These are phyloP conservation scores for Wallemia ichthyophaga DNA, from an alignment of 1,284 basidiomycete genomes.

Conservation along the genomic window DNA sequence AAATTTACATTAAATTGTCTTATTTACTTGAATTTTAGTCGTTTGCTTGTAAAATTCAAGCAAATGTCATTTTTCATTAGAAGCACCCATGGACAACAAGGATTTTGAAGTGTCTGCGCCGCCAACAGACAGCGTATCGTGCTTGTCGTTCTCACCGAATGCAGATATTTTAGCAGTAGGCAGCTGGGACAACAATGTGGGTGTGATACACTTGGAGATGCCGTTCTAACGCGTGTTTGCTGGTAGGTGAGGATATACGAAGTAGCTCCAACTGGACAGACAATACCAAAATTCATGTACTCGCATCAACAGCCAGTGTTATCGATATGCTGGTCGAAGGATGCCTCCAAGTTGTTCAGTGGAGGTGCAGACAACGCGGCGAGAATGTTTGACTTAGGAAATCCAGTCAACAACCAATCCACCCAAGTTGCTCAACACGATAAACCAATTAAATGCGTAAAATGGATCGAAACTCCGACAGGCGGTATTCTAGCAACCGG, in stretches of 20 bases:
- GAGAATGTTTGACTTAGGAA: slow-evolving; percentile 46
- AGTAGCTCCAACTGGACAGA: slow-evolving; percentile 21
- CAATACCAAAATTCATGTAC: slow-evolving; percentile 51
- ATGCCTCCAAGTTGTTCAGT: slow-evolving; percentile 50
- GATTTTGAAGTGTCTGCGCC: slow-evolving; percentile 45
- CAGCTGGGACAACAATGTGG: slow-evolving; percentile 47
- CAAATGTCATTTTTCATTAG: too few species aligned
- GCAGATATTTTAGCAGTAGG: slow-evolving; percentile 42
- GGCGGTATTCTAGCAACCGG: slow-evolving; percentile 48
- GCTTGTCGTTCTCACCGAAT: slow-evolving; percentile 29
- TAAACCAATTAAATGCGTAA: slow-evolving; percentile 42
- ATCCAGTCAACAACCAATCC: slow-evolving; percentile 25
- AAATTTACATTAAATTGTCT: too few species aligned
- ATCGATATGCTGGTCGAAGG: slow-evolving; percentile 57
- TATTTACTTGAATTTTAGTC: too few species aligned
- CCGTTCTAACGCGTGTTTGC: slow-evolving; percentile 3
- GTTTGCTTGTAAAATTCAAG: too few species aligned
- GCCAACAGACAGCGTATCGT: slow-evolving; percentile 41
- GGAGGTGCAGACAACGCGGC: slow-evolving; percentile 63
- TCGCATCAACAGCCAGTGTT: slow-evolving; percentile 53
- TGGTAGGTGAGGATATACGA: slow-evolving; percentile 28
- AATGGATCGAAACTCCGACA: slow-evolving; percentile 38
- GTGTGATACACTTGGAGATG: slow-evolving; percentile 7
- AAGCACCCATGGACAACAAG: slow-evolving; percentile 13
- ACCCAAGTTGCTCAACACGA: slow-evolving; percentile 55